These are phyloP conservation scores for Collybia sordida DNA, from an alignment of 768 basidiomycete genomes.

Conservation along the genomic window DNA sequence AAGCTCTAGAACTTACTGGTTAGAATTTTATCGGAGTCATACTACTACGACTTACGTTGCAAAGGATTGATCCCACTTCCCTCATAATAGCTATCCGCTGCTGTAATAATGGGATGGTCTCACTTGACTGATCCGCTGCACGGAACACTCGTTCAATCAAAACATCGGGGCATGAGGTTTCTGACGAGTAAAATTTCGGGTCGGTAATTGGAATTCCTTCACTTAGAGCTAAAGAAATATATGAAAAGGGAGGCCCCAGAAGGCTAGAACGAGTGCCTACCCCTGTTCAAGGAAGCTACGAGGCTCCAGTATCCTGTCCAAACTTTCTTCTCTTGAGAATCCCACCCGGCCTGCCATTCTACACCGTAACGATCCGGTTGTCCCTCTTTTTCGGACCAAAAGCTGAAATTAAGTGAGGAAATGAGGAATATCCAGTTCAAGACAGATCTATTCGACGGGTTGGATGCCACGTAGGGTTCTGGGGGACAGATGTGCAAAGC, in stretches of 20 bases:
- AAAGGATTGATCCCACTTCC: slow-evolving; percentile 71
- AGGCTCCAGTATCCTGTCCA: slow-evolving; percentile 90
- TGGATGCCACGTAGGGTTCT: slow-evolving; percentile 53
- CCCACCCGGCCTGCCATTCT: slow-evolving; percentile 74
- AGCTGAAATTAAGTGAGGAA: slow-evolving; percentile 84
- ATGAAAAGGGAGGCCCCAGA: slow-evolving; percentile 6
- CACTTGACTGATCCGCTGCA: slow-evolving; percentile 51
- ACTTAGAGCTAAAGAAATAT: slow-evolving; percentile 56
- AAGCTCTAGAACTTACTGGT: slow-evolving; percentile 43
- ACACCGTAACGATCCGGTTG: slow-evolving; percentile 68
- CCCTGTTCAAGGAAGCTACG: slow-evolving; percentile 80
- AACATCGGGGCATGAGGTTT: slow-evolving; percentile 66
- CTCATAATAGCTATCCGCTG: slow-evolving; percentile 79
- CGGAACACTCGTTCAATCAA: slow-evolving; percentile 72
- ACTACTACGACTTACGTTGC: slow-evolving; percentile 47
- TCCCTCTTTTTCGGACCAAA: slow-evolving; percentile 78
- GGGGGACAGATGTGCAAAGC: slow-evolving; percentile 72
- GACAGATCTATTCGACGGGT: slow-evolving; percentile 54
- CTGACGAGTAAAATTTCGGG: slow-evolving; percentile 76
- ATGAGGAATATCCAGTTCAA: slow-evolving; percentile 90
- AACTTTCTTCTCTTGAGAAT: slow-evolving; percentile 42
- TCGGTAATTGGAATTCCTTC: slow-evolving; percentile 76
- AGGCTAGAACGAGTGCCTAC: slow-evolving; percentile 31
- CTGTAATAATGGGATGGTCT: slow-evolving; percentile 65
- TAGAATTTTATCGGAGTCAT: too few relatives aligned